Evolutionary conservation across 169 alveolate species (phyloP), one percentile per base, ranked within the genome.

Genomic region (Eimeria praecox): DNA sequence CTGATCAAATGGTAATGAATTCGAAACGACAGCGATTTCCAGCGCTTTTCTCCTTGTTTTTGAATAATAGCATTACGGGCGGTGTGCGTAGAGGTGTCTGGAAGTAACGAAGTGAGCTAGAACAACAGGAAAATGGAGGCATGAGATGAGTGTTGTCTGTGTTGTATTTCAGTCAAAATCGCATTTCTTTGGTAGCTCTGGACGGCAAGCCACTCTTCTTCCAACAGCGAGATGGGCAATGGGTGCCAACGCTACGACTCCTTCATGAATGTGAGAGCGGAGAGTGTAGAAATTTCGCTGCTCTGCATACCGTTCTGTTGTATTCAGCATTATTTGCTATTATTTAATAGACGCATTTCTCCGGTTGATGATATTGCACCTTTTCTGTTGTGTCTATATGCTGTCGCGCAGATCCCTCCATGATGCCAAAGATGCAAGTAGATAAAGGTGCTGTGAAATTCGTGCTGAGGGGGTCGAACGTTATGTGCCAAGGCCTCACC

Each of bases 401-500:
- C 92, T 75, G 66, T 82, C 46, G 52, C 96, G 59, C 96, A 97
- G 99, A 98, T 88, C 99, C 99, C 33, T 96, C 97, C 44, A 98
- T 99, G 98, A 97, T 99, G 99, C 99, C 99, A 56, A 98, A 98
- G 95, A 98, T 99, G 98, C 99, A 99, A 95, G 99, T 98, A 40
- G 99, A 99, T 96, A 98, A 98, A 90, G 99, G 99, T 10, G 99
- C 99, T 30, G 98, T 99, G 89, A 98, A 99, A 86, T 98, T 98
- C 96, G 99, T 99, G 30, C 96, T 99, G 3, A 97, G 99, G 89
- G 99, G 99, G 24, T 98, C 99, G 33, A 98, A 98, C 95, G 97
- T 99, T 89, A 99, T 99, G 99, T 98, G 99, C 77, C 99, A 99
- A 6, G 99, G 99, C n/a, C 97, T 99, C 71, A 98, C 99, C 30